Conservation (phyloP, 2,329 filamentous ascomycete genomes). For the Cladosporium sp. region DNA sequence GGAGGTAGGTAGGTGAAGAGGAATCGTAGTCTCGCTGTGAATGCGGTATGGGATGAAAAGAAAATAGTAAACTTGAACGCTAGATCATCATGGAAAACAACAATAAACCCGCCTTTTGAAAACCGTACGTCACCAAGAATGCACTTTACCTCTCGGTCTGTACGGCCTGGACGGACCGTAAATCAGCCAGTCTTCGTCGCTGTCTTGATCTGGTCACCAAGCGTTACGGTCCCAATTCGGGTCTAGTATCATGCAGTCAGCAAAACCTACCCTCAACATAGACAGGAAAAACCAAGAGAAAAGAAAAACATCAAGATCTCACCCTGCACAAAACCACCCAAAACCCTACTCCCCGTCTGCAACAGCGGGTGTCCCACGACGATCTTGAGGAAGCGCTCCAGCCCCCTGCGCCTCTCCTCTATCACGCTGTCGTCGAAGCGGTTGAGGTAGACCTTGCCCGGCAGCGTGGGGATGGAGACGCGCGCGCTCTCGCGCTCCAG, state of each 20-base stretch:
- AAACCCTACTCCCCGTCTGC: conserved; percentile 95
- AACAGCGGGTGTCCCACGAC: conserved; percentile 84
- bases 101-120: neutral
- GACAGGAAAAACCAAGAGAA: neutral
- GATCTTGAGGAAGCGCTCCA: conserved; percentile 11
- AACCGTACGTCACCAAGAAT: neutral
- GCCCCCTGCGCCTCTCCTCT: neutral
- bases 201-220: conserved; percentile 51
- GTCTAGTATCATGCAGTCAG: conserved; percentile 45
- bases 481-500: conserved; percentile 91
- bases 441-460: conserved; percentile 97
- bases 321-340: conserved; percentile 97
- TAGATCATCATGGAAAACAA: neutral
- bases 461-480: conserved; percentile 92
- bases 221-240: conserved; percentile 89
- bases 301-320: conserved; percentile 37
- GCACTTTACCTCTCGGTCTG: neutral
- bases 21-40: no score
- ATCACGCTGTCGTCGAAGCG: conserved; percentile 95
- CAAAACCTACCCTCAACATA: no score
- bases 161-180: neutral
- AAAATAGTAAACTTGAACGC: neutral
- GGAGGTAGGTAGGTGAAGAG: no score
- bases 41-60: no score
- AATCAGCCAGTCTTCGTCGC: conserved; percentile 17